A percentile compares a stretch with the other conserved stretches of the same genome.
Evolutionary conservation across 2,329 filamentous ascomycete genomes (phyloP).

Genomic region (Fusarium pseudonygamai): DNA sequence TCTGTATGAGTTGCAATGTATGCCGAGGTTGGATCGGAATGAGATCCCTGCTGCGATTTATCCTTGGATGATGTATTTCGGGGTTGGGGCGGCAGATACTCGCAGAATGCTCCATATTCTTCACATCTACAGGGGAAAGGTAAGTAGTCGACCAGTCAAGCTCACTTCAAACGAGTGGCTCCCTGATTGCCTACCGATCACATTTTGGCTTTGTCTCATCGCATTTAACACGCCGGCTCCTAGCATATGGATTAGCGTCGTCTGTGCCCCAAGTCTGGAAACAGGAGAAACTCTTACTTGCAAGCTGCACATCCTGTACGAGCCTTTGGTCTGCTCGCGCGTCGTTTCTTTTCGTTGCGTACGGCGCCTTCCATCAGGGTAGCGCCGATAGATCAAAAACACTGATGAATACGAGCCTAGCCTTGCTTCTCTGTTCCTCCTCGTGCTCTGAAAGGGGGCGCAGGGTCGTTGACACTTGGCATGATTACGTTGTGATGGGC

Average conservation of each 20-base stretch:
- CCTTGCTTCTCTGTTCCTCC: too few relatives aligned
- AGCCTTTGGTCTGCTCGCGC: not conserved
- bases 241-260: not conserved
- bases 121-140: not conserved
- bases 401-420: not conserved
- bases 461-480: too few relatives aligned
- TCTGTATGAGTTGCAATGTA: not conserved
- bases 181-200: not conserved
- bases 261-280: rapidly evolving
- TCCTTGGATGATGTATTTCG: not conserved
- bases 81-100: not conserved
- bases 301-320: not conserved
- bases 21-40: not conserved
- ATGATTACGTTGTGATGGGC: too few relatives aligned
- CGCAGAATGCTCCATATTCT: not conserved
- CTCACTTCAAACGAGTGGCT: not conserved
- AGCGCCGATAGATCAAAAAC: rapidly evolving
- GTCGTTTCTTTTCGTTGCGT: not conserved
- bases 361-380: rapidly evolving
- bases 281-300: not conserved
- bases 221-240: not conserved
- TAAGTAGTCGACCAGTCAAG: not conserved
- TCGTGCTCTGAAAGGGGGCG: too few relatives aligned
- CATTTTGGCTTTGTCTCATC: not conserved
- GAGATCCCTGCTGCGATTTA: rapidly evolving